Base-by-base conservation (phyloP, 78 protist species). In the Neovahlkampfia damariscottae region DNA sequence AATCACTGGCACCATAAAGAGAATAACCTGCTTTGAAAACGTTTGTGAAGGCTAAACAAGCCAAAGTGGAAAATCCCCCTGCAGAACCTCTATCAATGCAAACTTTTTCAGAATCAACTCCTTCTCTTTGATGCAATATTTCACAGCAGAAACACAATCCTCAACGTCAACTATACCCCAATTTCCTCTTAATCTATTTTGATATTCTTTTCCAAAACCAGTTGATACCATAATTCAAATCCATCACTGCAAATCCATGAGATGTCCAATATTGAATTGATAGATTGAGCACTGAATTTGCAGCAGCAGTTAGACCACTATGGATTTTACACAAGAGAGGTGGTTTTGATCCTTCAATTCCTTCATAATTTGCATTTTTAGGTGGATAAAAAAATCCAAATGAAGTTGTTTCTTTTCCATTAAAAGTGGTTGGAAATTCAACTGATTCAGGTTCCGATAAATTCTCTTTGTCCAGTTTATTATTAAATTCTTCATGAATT, bases 191-290 rank as follows among this genome's bases (percentile, higher is more conserved):
- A 83, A 77, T 5, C 82, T 59, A 8, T 40, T 29, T 6, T 83
- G 62, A 73, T 83, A 83, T n/a, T 29, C 81, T 30, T 73, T 62
- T 8, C 86, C 86, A 76, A 73, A 83, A 31, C 86, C 86, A n/a
- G 62, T 50, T 50, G 19, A 19, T 19, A n/a, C 62, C 62, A 50
- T 50, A 50, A 19, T 50, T 50, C 34, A 50, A 19, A 19, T 50
- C 62, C 34, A 50, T 19, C 19, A 50, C 19, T 19, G 62, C 62
- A 50, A 50, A 50, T 50, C 62, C 62, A n/a, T 19, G 19, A 19
- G 19, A n/a, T 19, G 62, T 50, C 62, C 62, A 50, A 19, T 50
- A 50, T 50, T 50, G 62, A 50, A 50, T 50, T 19, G 19, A n/a
- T 50, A n/a, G 19, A 19, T 50, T 50, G 62, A 50, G 19, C 62